phyloP scores from a whole-genome alignment of 148 eudicot genomes.

The Rhododendron vialii region DNA sequence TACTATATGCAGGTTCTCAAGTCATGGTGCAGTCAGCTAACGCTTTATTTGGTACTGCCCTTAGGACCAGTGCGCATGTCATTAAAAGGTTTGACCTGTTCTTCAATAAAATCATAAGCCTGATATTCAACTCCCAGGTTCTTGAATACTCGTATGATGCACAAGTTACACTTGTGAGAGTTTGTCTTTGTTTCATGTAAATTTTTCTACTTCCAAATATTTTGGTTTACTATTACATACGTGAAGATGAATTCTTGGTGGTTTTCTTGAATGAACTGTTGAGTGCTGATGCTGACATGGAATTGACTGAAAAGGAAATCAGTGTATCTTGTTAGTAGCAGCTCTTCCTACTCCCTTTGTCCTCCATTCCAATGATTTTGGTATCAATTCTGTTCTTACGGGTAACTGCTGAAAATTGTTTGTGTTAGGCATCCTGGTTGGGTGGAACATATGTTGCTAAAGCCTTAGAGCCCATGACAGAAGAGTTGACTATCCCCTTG shows the following conservation, averaged over 20 bases:
- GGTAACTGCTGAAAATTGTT: not conserved
- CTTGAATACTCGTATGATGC: slow-evolving; percentile 3
- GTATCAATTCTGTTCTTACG: not conserved
- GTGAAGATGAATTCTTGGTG: slow-evolving; percentile 44
- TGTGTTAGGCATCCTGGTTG: slow-evolving; percentile 67
- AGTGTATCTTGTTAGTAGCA: slow-evolving; percentile 61
- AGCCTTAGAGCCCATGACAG: slow-evolving; percentile 42
- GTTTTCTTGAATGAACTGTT: slow-evolving; percentile 51
- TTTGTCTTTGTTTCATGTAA: not conserved
- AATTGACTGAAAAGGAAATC: slow-evolving; percentile 49
- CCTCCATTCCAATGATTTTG: not conserved
- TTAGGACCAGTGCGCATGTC: slow-evolving; percentile 39
- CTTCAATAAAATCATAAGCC: not conserved
- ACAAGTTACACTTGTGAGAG: not conserved
- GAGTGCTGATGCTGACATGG: slow-evolving; percentile 29
- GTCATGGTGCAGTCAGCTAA: slow-evolving; percentile 24
- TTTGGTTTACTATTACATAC: slow-evolving; percentile 33
- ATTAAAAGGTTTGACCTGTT: slow-evolving; percentile 12
- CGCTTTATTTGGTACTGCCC: slow-evolving; percentile 25
- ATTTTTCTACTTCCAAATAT: not conserved
- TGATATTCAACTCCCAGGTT: slow-evolving; percentile 75
- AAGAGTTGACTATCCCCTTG: slow-evolving; percentile 57
- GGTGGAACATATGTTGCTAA: slow-evolving; percentile 63
- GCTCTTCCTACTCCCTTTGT: slow-evolving; percentile 12
- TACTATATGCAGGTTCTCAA: slow-evolving; percentile 39